Base-by-base conservation (phyloP, 208 protist species). In the Trypanosoma caninum region DNA sequence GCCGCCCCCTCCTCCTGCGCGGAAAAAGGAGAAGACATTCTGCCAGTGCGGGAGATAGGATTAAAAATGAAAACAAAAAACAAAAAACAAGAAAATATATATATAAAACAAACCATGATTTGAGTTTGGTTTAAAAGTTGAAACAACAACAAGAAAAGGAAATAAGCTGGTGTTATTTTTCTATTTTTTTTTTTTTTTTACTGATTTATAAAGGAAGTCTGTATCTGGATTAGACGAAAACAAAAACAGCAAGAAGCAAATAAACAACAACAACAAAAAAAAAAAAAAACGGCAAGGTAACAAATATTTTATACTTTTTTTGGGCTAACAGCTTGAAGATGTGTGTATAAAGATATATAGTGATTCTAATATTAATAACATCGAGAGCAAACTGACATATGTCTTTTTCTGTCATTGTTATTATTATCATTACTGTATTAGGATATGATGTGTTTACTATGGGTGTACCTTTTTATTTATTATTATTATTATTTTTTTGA, bases 11-110 rank as follows among this genome's bases (percentile, higher is more conserved):
- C 50, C 28, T 45, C 51, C 57, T 13, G 41, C 27, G 13, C 50
- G 51, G 9, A 25, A 63, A 23, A 68, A 64, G 28, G 66, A 89
- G 72, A 82, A 81, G 59, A 74, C 82, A 71, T 70, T 63, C 6
- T 80, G 52, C 47, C 74, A 67, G 14, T 84, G 79, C 51, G 85
- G 71, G 68, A 7, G 18, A 35, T 45, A 50, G 9, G 63, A 22
- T 18, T 27, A 44, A 34, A n/a, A 44, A 38, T 28, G 11, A 57
- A 41, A 64, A 64, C 34, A 38, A 38, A 38, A 22, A 47, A 47
- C 13, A 47, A 18, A 20, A 47, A 18, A 11, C 22, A 57, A 4
- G 44, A 44, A 57, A 30, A 22, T 16, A 42, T 16, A 44, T 30
- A 3, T 8, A 31, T 13, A 27, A 31, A 53, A 53, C 47, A 53